phyloP scores from a whole-genome alignment of 805 yeast genomes.

The Grigorovia humatica region DNA sequence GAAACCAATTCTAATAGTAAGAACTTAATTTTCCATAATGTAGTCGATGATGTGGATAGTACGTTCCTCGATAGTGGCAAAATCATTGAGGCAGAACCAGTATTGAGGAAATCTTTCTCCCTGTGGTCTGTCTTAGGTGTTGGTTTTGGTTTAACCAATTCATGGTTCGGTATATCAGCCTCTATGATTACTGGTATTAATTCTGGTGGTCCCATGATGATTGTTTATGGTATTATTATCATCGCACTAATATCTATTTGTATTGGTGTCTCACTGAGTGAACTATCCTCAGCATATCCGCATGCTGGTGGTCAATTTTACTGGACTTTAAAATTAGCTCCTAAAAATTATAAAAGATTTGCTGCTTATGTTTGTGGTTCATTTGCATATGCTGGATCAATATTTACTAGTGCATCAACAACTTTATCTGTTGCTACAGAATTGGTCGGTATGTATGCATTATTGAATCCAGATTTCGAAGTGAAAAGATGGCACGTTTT shows the following conservation, averaged over 20 bases:
- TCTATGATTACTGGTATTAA: slow-evolving; percentile 46
- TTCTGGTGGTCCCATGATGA: slow-evolving; percentile 52
- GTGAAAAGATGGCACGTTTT: slow-evolving; percentile 49
- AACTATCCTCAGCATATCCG: slow-evolving; percentile 47
- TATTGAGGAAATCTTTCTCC: slow-evolving; percentile 34
- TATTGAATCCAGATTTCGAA: slow-evolving; percentile 26
- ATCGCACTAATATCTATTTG: slow-evolving; percentile 40
- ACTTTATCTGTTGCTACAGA: slow-evolving; percentile 47
- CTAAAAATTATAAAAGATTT: slow-evolving; percentile 33
- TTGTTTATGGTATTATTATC: slow-evolving; percentile 48
- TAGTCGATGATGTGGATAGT: not conserved
- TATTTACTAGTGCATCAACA: slow-evolving; percentile 55
- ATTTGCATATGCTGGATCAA: slow-evolving; percentile 54
- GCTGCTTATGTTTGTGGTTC: slow-evolving; percentile 54
- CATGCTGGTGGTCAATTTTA: slow-evolving; percentile 58
- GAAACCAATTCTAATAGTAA: not conserved
- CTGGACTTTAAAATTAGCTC: slow-evolving; percentile 51
- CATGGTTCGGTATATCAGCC: slow-evolving; percentile 58
- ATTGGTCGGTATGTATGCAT: slow-evolving; percentile 41
- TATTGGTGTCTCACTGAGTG: slow-evolving; percentile 44
- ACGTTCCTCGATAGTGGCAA: not conserved
- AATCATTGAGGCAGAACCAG: slow-evolving; percentile 17
- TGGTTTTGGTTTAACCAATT: slow-evolving; percentile 52
- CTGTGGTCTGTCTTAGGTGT: slow-evolving; percentile 46
- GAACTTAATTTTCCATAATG: not conserved